Evolutionary conservation across 148 eudicot genomes (phyloP), one percentile per base, ranked within the genome.

Genomic region (Camellia sinensis): DNA sequence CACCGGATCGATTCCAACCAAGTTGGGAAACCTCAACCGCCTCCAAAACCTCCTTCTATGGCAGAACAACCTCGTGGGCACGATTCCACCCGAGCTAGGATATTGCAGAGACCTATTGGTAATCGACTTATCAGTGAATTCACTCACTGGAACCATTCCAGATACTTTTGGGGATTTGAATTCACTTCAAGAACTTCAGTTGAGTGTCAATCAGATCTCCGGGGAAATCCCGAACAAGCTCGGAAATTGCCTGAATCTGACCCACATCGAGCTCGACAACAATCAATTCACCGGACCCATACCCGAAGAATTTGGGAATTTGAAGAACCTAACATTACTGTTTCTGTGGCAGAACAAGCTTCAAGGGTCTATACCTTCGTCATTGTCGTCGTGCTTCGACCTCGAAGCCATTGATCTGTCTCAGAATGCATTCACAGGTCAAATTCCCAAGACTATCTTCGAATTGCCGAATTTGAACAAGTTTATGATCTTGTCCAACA

Each of bases 221-320:
- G 92, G 97, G 10, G 52, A 82, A 61, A 90, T 92, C 61, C 97
- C 97, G 19, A 3, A 79, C 4, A 70, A 82, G 18, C 73, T 92
- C 40, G 94, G 94, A 45, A 87, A 88, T 53, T 90, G 94, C 65
- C 37, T 19, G 8, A 80, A 79, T 21, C 87, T 92, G 0, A 89
- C 90, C 7, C 94, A 88, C 74, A 86, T 92, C 44, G 92, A 89
- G 82, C 87, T 92, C 54, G 97, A 92, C 11, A 90, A 90, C 86
- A 92, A 92, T 22, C 89, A 88, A 61, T 4, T 92, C 75, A 85
- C 82, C 15, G 97, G 97, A 56, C 22, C 80, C 0, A 92, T 92
- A 52, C 97, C 97, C 12, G 11, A 78, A 7, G 91, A 90, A 77
- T 84, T 92, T 50, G 94, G 97, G 4, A 84, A 78, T 48, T 65